phyloP scores from a whole-genome alignment of 345 rosid genomes.

The Syzygium oleosum region DNA sequence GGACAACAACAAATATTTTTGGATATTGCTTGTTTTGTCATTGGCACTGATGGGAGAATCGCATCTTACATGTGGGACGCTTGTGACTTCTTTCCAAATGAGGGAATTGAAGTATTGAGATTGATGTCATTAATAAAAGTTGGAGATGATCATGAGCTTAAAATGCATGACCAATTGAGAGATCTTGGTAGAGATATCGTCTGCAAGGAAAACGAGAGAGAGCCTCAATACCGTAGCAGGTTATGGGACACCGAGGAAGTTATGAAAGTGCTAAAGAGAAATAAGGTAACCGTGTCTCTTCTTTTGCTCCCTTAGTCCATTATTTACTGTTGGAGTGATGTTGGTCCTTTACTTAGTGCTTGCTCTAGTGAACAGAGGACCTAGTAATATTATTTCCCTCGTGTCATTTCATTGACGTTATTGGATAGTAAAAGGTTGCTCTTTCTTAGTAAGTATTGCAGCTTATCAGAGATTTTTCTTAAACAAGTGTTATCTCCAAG shows the following conservation, averaged over 20 bases:
- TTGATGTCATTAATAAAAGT: background rate
- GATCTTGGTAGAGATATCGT: slow-evolving; percentile 3
- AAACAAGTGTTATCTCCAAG: rapidly evolving
- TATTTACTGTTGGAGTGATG: rapidly evolving
- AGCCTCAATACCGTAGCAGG: background rate
- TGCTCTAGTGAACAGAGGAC: background rate
- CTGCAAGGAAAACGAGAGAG: background rate
- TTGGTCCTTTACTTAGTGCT: background rate
- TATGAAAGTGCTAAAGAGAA: background rate
- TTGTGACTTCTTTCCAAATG: background rate
- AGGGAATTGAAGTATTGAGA: background rate
- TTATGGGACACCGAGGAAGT: background rate
- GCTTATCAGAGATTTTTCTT: background rate
- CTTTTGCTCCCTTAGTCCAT: background rate
- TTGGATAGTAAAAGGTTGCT: background rate
- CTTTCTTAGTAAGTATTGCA: background rate
- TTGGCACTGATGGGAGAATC: background rate
- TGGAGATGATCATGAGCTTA: background rate
- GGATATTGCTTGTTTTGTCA: background rate
- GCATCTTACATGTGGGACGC: background rate
- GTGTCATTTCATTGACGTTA: rapidly evolving
- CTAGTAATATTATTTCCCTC: rapidly evolving
- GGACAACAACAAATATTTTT: background rate
- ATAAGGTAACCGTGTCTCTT: background rate
- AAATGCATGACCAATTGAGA: background rate